These are phyloP conservation scores for Metarhizium rileyi DNA, from an alignment of 2,329 filamentous ascomycete genomes.

Conservation along the genomic window DNA sequence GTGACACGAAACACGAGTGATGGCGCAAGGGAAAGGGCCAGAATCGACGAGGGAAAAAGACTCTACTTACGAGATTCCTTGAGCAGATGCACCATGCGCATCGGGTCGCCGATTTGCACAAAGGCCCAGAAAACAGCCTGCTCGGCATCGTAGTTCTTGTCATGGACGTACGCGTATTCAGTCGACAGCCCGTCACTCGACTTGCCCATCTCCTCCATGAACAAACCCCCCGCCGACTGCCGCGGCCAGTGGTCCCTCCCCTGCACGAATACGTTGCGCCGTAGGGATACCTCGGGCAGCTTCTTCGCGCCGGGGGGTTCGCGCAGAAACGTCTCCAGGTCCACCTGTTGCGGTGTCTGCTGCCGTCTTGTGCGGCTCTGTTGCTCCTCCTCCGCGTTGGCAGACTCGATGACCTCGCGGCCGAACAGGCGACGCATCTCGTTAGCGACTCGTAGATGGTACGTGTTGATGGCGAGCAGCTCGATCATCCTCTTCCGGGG, in stretches of 20 bases:
- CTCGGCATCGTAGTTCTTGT: constrained; percentile 59
- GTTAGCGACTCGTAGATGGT: constrained; percentile 74
- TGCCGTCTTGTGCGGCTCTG: constrained; percentile 22
- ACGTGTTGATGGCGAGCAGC: constrained; percentile 45
- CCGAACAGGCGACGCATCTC: constrained; percentile 69
- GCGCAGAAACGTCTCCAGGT: constrained; percentile 45
- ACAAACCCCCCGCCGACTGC: constrained; percentile 68
- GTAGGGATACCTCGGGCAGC: constrained; percentile 60
- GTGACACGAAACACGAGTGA: neutral
- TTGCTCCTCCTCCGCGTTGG: constrained; percentile 38
- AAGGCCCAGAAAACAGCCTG: constrained; percentile 69
- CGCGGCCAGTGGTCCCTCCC: constrained; percentile 82
- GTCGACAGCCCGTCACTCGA: constrained; percentile 41
- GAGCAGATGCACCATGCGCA: constrained; percentile 69
- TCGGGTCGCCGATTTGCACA: constrained; percentile 77
- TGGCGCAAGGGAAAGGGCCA: neutral
- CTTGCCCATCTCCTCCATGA: constrained; percentile 56
- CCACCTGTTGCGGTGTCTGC: constrained; percentile 38
- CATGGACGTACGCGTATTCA: constrained; percentile 73
- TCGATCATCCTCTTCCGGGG: constrained; percentile 21
- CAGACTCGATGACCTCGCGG: constrained; percentile 46
- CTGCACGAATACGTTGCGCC: constrained; percentile 75
- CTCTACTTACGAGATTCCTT: constrained; percentile 25
- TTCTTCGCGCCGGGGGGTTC: constrained; percentile 47
- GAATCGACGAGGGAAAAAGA: neutral